A percentile compares a stretch with the other conserved stretches of the same genome.
Evolutionary conservation across 495 filamentous ascomycete genomes (phyloP).

Genomic region (Jackrogersella minutella): DNA sequence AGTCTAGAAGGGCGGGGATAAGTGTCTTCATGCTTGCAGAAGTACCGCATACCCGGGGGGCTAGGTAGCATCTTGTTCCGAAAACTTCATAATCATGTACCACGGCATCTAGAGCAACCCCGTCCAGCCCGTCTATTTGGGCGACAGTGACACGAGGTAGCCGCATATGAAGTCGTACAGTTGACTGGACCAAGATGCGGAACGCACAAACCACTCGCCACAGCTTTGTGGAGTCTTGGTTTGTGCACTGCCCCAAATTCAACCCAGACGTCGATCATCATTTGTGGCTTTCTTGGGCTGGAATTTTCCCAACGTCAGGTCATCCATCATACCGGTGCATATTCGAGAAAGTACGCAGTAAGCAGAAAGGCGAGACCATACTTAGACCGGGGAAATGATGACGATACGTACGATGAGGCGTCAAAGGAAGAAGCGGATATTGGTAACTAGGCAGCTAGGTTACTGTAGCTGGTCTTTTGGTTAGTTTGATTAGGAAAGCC

Average conservation of each 20-base stretch:
- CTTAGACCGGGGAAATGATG: conserved; percentile 16
- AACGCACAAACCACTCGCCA: conserved; percentile 43
- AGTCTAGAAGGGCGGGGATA: background rate
- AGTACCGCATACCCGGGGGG: conserved; percentile 22
- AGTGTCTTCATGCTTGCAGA: conserved; percentile 12
- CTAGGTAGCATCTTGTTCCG: conserved; percentile 17
- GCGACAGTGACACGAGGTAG: conserved; percentile 29
- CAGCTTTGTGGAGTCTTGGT: conserved; percentile 17
- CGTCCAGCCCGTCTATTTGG: conserved; percentile 14
- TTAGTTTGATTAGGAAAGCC: conserved; percentile 21
- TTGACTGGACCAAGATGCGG: conserved; percentile 13
- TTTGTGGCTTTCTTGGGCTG: conserved; percentile 32
- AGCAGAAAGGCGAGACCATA: conserved; percentile 1
- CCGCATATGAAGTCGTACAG: conserved; percentile 36
- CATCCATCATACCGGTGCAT: background rate
- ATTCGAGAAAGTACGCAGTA: background rate
- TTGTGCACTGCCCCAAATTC: conserved; percentile 36
- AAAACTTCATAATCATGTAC: conserved; percentile 24
- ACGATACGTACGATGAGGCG: conserved; percentile 13
- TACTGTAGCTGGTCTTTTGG: conserved; percentile 1
- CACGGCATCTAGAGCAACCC: conserved; percentile 10
- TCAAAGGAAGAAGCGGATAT: conserved; percentile 10
- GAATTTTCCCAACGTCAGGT: conserved; percentile 34
- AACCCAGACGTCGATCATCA: conserved; percentile 31
- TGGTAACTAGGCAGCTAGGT: background rate